Evolutionary conservation across 441 rosid species (phyloP).

Genomic region (Adansonia grandidieri): DNA sequence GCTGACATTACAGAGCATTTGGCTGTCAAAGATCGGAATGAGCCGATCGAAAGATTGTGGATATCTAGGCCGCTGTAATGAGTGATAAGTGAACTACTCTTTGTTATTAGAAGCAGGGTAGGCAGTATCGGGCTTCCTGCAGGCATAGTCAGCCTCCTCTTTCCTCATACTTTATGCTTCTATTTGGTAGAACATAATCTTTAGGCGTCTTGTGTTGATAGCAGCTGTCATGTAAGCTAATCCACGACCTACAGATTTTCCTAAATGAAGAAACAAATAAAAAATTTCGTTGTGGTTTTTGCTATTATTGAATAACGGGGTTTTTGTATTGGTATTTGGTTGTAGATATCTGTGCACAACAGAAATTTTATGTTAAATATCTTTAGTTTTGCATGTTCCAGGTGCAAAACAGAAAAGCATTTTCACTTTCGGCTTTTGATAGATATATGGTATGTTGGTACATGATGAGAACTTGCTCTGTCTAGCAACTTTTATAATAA

Average conservation of each 20-base stretch:
- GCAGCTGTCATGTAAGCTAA: constrained; percentile 32
- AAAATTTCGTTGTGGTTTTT: too few species aligned
- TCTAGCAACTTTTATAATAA: too few species aligned
- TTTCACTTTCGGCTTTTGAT: too few species aligned
- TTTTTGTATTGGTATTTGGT: too few species aligned
- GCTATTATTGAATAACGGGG: too few species aligned
- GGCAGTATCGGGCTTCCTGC: constrained; percentile 16
- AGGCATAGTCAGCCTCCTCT: constrained; percentile 25
- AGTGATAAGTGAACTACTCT: neutral
- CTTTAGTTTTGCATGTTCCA: too few species aligned
- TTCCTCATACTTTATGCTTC: constrained; percentile 10
- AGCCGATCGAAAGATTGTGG: constrained; percentile 32
- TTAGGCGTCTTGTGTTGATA: constrained; percentile 35
- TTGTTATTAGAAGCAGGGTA: constrained; percentile 12
- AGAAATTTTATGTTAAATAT: too few species aligned
- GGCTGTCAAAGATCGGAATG: constrained; percentile 68
- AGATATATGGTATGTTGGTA: too few species aligned
- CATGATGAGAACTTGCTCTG: neutral
- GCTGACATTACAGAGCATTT: constrained; percentile 82
- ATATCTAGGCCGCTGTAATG: neutral
- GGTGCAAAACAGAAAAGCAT: too few species aligned
- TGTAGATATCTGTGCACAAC: too few species aligned
- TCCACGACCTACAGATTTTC: constrained; percentile 19
- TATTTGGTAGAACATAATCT: constrained; percentile 2
- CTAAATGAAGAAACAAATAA: constrained; percentile 24